phyloP scores from a whole-genome alignment of 2,329 filamentous ascomycete species.

The Aquanectria penicillioides region DNA sequence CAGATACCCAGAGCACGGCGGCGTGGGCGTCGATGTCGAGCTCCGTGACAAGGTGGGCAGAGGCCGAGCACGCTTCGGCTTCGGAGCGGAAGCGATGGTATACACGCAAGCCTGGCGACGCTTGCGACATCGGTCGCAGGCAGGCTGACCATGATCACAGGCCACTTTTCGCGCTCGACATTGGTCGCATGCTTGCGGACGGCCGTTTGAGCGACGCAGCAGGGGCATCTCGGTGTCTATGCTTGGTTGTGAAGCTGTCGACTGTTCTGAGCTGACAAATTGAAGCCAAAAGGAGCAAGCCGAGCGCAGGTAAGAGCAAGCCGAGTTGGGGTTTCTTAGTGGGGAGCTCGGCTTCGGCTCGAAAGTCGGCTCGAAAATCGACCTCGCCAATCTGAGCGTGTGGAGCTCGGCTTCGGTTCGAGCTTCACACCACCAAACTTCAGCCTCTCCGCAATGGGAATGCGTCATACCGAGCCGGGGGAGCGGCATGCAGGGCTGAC shows the following conservation, averaged over 20 bases:
- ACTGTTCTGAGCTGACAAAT: slow-evolving; percentile 9
- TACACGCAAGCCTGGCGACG: slow-evolving; percentile 51
- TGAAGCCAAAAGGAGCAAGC: slow-evolving; percentile 14
- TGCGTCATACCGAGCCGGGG: slow-evolving; percentile 33
- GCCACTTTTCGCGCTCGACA: slow-evolving; percentile 55
- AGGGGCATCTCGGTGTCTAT: slow-evolving; percentile 31
- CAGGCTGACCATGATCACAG: slow-evolving; percentile 54
- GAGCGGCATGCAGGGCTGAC: slow-evolving; percentile 32
- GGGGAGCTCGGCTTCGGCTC: slow-evolving; percentile 26
- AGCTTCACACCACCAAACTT: neutral
- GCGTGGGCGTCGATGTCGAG: slow-evolving; percentile 28
- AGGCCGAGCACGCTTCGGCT: slow-evolving; percentile 28
- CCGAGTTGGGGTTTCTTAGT: slow-evolving; percentile 2
- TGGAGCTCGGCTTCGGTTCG: slow-evolving; percentile 11
- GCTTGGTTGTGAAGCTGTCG: neutral
- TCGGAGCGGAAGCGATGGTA: slow-evolving; percentile 30
- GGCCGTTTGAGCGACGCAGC: slow-evolving; percentile 42
- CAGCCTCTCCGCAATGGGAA: slow-evolving; percentile 11
- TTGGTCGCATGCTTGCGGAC: slow-evolving; percentile 47
- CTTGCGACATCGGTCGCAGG: slow-evolving; percentile 52
- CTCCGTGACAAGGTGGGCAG: slow-evolving; percentile 10
- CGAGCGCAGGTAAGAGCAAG: slow-evolving; percentile 12
- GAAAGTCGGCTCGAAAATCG: slow-evolving; percentile 24
- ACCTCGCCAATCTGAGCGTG: neutral
- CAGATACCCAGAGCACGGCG: slow-evolving; percentile 50